Conservation (phyloP, 768 basidiomycete species). For the Trametes punicea region DNA sequence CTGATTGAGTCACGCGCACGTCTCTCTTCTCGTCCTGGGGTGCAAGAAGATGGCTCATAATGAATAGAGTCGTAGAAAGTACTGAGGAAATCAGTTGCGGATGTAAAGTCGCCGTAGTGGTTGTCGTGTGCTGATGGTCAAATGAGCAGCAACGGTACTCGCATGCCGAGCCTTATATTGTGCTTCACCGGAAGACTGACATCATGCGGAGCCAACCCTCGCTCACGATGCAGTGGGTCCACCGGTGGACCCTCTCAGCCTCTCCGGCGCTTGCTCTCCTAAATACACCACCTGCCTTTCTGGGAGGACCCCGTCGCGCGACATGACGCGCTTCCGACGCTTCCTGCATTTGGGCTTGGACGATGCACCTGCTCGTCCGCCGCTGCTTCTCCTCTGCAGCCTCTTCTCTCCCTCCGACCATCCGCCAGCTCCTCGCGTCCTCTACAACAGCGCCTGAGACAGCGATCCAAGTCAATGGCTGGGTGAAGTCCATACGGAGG, state of each 20-base stretch:
- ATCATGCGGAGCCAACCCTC: conserved; percentile 3
- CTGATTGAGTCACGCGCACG: background rate
- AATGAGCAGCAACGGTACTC: background rate
- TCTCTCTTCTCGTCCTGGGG: conserved; percentile 13
- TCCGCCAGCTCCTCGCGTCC: conserved; percentile 36
- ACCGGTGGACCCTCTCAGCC: background rate
- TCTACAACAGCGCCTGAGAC: conserved; percentile 2
- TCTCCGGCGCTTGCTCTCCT: background rate
- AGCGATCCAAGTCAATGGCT: conserved; percentile 59
- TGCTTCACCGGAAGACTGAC: background rate
- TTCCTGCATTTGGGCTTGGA: background rate
- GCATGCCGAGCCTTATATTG: background rate
- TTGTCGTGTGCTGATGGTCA: background rate
- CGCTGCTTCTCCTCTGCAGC: conserved; percentile 23
- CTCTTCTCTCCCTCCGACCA: conserved; percentile 29
- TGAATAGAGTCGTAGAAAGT: background rate
- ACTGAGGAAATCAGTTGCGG: background rate
- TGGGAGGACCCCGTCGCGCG: background rate
- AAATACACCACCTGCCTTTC: conserved; percentile 17
- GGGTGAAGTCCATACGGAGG: conserved; percentile 80
- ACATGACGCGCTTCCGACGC: conserved; percentile 9
- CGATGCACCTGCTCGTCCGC: conserved; percentile 23
- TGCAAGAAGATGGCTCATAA: conserved; percentile 12
- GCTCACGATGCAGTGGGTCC: background rate
- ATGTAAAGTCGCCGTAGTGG: background rate